Conservation (phyloP, 2,329 filamentous ascomycete genomes). For the Trichothecium sympodiale region DNA sequence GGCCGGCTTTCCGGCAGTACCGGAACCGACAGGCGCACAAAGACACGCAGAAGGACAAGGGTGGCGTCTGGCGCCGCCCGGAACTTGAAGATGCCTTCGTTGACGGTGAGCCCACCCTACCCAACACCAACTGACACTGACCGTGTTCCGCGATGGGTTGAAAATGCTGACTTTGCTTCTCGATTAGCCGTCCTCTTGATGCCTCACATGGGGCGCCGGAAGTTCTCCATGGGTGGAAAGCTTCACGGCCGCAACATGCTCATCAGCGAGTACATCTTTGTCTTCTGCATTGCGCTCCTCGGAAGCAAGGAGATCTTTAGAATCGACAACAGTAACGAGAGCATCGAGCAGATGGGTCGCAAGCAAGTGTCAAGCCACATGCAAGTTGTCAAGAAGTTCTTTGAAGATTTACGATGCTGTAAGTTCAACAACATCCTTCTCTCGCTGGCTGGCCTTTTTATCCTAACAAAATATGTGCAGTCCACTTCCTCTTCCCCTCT, state of each 20-base stretch:
- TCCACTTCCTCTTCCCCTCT: slow-evolving; percentile 50
- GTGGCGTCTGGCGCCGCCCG: slow-evolving; percentile 41
- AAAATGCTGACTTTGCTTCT: background rate
- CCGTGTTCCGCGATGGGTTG: too few species aligned
- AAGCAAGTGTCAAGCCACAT: slow-evolving; percentile 64
- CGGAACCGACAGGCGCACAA: slow-evolving; percentile 54
- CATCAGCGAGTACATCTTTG: slow-evolving; percentile 55
- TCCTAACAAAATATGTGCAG: slow-evolving; percentile 17
- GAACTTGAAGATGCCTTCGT: slow-evolving; percentile 56
- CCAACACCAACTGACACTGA: too few species aligned
- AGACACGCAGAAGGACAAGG: slow-evolving; percentile 46
- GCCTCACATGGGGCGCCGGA: slow-evolving; percentile 54
- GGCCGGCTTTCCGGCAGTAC: slow-evolving; percentile 54
- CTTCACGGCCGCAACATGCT: slow-evolving; percentile 60
- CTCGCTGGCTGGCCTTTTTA: background rate
- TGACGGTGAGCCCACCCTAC: slow-evolving; percentile 56
- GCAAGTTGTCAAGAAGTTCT: slow-evolving; percentile 58
- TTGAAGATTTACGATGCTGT: slow-evolving; percentile 52
- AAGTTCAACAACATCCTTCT: slow-evolving; percentile 20
- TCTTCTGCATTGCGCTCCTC: slow-evolving; percentile 24
- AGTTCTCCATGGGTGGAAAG: slow-evolving; percentile 53
- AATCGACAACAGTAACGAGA: slow-evolving; percentile 31
- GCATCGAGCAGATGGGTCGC: slow-evolving; percentile 36
- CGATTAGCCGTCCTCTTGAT: slow-evolving; percentile 49
- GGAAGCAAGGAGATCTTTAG: slow-evolving; percentile 31